Evolutionary conservation across 2,329 filamentous ascomycete genomes (phyloP), one percentile per base, ranked within the genome.

Genomic region (Alternaria hordeiaustralica): DNA sequence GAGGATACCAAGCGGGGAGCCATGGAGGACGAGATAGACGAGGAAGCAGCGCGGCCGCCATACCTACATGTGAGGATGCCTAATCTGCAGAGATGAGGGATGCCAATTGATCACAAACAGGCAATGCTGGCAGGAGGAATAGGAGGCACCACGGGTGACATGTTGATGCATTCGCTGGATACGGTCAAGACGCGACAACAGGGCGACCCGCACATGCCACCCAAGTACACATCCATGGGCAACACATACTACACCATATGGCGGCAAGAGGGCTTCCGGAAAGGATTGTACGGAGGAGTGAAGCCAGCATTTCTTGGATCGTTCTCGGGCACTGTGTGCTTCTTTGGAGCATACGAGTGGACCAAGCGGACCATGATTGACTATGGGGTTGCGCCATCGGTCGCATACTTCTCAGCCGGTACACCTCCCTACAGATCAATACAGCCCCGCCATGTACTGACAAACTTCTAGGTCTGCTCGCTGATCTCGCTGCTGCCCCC

Each of bases 151-250:
- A 96, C 92, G 60, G 96, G 96, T 63, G 96, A 99, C 81, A 92
- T 99, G 87, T 85, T 99, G 70, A 99, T 99, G 96, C 96, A 99
- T 83, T 98, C 95, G 49, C 87, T 99, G 76, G 96, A 99, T 81
- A 99, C 96, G 1, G 96, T 99, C 74, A 99, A 99, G 83, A 99
- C 96, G 50, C 89, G 96, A 72, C 96, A 99, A 80, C 96, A 99
- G 82, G 96, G 95, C 75, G 96, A 98, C 76, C 94, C 95, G 47
- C 91, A 96, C 78, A 87, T 97, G 64, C 96, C 96, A 21, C 92
- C 96, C 2, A 97, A 92, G 82, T 99, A 99, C 82, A 91, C 92
- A 11, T 95, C 93, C 15, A 89, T 98, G 80, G 92, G 92, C 43
- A 92, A 91, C 62, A 96, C 95, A 5, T 99, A 98, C 82, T 88